phyloP scores from a whole-genome alignment of 176 grass and related monocot genomes.

The Typha latifolia region DNA sequence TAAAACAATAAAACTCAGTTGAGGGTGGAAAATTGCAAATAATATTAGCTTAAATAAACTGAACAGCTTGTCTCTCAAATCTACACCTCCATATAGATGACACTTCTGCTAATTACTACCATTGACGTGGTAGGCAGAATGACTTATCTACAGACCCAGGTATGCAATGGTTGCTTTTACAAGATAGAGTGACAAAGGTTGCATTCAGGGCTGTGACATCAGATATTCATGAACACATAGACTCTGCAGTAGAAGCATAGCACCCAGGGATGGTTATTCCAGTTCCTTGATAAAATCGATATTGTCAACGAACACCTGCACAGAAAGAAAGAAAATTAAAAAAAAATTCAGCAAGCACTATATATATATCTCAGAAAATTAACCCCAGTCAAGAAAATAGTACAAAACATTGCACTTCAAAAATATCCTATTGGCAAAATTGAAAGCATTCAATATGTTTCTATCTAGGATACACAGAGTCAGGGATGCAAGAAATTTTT shows the following conservation, averaged over 20 bases:
- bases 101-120: background rate
- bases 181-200: background rate
- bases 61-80: background rate
- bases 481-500: too few relatives aligned
- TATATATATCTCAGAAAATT: background rate
- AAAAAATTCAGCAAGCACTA: background rate
- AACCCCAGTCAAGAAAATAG: background rate
- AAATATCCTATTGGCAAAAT: too few relatives aligned
- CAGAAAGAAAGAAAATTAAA: background rate
- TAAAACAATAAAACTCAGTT: background rate
- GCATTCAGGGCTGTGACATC: background rate
- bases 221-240: background rate
- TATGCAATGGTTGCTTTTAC: background rate
- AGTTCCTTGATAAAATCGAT: conserved; percentile 66
- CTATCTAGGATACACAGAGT: too few relatives aligned
- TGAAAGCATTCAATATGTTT: too few relatives aligned
- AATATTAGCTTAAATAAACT: background rate
- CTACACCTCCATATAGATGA: conserved; percentile 1
- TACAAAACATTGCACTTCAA: too few relatives aligned
- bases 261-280: conserved; percentile 22
- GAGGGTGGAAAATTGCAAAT: background rate
- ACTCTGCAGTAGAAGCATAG: background rate
- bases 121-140: background rate
- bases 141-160: conserved; percentile 3
- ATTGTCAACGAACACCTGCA: conserved; percentile 75